These are phyloP conservation scores for Elsinoe australis DNA, from an alignment of 2,329 filamentous ascomycete species.

Conservation along the genomic window DNA sequence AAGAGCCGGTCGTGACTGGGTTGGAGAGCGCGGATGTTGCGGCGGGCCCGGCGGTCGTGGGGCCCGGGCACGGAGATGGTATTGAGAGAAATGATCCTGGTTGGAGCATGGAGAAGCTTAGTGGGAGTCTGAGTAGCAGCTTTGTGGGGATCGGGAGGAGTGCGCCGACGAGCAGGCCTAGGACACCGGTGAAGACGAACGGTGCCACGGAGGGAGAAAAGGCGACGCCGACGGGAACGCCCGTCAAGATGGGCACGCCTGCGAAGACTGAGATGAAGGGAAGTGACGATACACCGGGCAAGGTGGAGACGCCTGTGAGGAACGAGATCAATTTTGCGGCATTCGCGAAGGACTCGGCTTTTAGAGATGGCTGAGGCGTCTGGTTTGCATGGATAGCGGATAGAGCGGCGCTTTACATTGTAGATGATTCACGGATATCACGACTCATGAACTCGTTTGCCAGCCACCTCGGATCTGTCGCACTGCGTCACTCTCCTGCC, in stretches of 20 bases:
- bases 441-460: neutral
- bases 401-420: neutral
- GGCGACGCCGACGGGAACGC: neutral
- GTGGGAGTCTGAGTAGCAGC: constrained; percentile 5
- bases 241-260: neutral
- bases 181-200: constrained; percentile 9
- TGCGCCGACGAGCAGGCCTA: constrained; percentile 12
- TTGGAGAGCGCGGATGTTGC: constrained; percentile 20
- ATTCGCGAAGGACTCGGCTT: constrained; percentile 16
- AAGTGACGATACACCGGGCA: neutral
- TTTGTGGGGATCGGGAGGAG: constrained; percentile 14
- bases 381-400: neutral
- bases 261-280: neutral
- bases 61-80: neutral
- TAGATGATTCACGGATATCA: neutral
- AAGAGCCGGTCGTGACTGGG: constrained; percentile 20
- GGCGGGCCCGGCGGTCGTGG: constrained; percentile 14
- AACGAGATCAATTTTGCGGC: constrained; percentile 13
- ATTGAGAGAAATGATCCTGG: constrained; percentile 12
- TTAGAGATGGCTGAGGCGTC: constrained; percentile 15
- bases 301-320: neutral
- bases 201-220: neutral
- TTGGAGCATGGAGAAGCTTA: constrained; percentile 17
- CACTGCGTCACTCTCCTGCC: too few species aligned
- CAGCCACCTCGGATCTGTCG: too few species aligned